Evolutionary conservation across 2,329 filamentous ascomycete genomes (phyloP).

Genomic region (Ascochyta pisi): DNA sequence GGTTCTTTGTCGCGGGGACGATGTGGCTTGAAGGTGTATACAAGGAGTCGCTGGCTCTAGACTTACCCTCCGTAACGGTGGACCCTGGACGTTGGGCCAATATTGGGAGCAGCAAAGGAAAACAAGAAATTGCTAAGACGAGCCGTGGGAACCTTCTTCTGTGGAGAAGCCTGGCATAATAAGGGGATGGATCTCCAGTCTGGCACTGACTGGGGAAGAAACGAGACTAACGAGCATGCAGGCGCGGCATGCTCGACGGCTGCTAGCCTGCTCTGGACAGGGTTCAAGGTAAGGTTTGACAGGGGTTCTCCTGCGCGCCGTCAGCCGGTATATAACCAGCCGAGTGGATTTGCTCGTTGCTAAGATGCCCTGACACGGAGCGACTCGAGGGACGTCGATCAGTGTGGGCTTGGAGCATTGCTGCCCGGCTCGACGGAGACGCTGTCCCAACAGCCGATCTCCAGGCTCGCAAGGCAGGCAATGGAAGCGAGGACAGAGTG

Average conservation of each 20-base stretch:
- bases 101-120: not conserved
- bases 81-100: not conserved
- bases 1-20: slow-evolving; percentile 11
- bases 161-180: slow-evolving; percentile 10
- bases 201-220: slow-evolving; percentile 13
- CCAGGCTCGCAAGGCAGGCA: not conserved
- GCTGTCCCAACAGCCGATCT: slow-evolving; percentile 5
- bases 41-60: slow-evolving; percentile 7
- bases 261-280: slow-evolving; percentile 25
- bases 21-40: slow-evolving; percentile 17
- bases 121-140: slow-evolving; percentile 10
- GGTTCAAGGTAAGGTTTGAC: slow-evolving; percentile 22
- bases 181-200: slow-evolving; percentile 26
- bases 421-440: not conserved
- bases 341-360: slow-evolving; percentile 10
- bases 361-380: slow-evolving; percentile 13
- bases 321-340: slow-evolving; percentile 23
- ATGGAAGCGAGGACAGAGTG: not conserved
- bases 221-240: slow-evolving; percentile 24
- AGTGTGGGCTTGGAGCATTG: not conserved
- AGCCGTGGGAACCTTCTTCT: not conserved
- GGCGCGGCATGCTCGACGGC: slow-evolving; percentile 24
- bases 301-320: slow-evolving; percentile 16
- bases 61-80: not conserved
- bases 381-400: slow-evolving; percentile 12